Evolutionary conservation across 306 rosid genomes (phyloP), one percentile per base, ranked within the genome.

Genomic region (Canavalia ensiformis): DNA sequence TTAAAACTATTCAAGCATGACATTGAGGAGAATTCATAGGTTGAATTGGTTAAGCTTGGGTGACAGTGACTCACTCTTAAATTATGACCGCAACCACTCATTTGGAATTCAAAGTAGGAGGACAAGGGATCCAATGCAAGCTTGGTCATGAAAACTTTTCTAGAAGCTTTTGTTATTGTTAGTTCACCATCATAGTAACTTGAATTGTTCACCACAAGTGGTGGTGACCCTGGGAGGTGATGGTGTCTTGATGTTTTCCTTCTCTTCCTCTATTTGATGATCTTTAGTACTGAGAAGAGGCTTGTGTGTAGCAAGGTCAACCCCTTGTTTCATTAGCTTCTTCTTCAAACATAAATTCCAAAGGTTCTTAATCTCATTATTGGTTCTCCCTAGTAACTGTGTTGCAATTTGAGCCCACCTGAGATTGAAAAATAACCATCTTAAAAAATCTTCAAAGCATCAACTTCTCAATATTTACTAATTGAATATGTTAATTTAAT

Each of bases 291-390:
- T 82, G 34, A 76, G 35, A 13, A 90, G 68, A 0, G 94, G 94
- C 82, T 92, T 92, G 89, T 94, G 98, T 34, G 98, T 92, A 1
- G 94, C 55, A 68, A 97, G 97, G 81, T 94, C 98, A 70, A 94
- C 91, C 55, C 98, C 98, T 85, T 92, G 97, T 89, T 92, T 94
- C 90, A 91, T 81, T n/a, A 95, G 91, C 89, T 91, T 95, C 88
- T 95, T 95, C 91, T 95, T 95, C 86, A 95, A 75, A 66, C 90
- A 83, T 56, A 97, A 95, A 84, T 95, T 92, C 98, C 98, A 95
- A 35, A 92, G 91, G 74, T 95, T 95, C 55, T 95, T 95, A 5
- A 95, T 92, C 90, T 94, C 98, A 69, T 94, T 94, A 34, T 94
- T 97, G 9, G 98, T 94, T 90, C 98, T 91, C 46, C 98, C 98